These are phyloP conservation scores for Cystobasidium tubakii DNA, from an alignment of 768 basidiomycete species.

Conservation along the genomic window DNA sequence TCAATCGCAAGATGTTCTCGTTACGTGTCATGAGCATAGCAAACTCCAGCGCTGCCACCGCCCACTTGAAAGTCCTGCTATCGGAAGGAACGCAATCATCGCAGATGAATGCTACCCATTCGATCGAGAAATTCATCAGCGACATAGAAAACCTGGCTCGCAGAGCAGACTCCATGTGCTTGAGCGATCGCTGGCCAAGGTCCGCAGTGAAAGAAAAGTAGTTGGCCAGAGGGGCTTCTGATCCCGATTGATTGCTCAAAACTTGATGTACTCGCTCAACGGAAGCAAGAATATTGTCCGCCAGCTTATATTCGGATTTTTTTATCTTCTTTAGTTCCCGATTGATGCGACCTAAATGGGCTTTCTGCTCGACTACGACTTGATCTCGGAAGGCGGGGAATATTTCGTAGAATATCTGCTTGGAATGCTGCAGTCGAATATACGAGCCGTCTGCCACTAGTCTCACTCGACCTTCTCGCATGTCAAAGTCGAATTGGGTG, in stretches of 20 bases:
- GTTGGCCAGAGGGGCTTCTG: slow-evolving; percentile 61
- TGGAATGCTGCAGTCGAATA: slow-evolving; percentile 66
- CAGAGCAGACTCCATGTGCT: slow-evolving; percentile 72
- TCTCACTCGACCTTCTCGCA: slow-evolving; percentile 81
- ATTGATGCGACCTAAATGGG: slow-evolving; percentile 84
- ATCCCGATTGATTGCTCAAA: slow-evolving; percentile 41
- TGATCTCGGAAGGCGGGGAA: slow-evolving; percentile 53
- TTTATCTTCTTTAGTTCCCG: slow-evolving; percentile 81
- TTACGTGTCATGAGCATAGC: slow-evolving; percentile 78
- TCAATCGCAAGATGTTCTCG: slow-evolving; percentile 80
- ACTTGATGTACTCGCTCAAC: slow-evolving; percentile 82
- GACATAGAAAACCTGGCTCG: slow-evolving; percentile 69
- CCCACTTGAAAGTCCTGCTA: slow-evolving; percentile 94
- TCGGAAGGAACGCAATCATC: slow-evolving; percentile 96
- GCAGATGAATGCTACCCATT: slow-evolving; percentile 97
- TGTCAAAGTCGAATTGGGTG: slow-evolving; percentile 69
- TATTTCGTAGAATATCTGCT: slow-evolving; percentile 53
- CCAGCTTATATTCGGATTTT: slow-evolving; percentile 79
- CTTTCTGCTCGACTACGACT: slow-evolving; percentile 67
- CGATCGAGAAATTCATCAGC: slow-evolving; percentile 82
- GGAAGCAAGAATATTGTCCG: slow-evolving; percentile 86
- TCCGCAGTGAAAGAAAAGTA: slow-evolving; percentile 97
- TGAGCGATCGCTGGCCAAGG: slow-evolving; percentile 81
- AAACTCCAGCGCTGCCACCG: slow-evolving; percentile 90
- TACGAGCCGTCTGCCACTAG: slow-evolving; percentile 85